Evolutionary conservation across 345 rosid species (phyloP).

Genomic region (Aegle marmelos): DNA sequence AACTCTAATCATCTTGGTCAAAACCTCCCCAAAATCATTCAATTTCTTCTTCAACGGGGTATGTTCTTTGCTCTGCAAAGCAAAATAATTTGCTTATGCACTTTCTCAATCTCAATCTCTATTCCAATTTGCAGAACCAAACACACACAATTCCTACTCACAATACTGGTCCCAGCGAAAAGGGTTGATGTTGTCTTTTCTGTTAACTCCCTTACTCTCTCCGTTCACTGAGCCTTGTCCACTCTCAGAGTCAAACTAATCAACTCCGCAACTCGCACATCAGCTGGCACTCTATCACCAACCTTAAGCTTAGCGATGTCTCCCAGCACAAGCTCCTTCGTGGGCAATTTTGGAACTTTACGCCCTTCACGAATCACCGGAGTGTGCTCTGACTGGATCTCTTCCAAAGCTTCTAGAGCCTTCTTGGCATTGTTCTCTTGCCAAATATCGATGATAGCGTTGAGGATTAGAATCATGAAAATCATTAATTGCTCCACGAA

Average conservation of each 20-base stretch:
- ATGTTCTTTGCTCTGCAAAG: constrained; percentile 54
- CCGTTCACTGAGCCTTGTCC: constrained; percentile 72
- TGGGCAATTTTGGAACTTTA: constrained; percentile 32
- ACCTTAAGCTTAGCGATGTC: constrained; percentile 66
- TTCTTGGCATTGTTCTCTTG: constrained; percentile 74
- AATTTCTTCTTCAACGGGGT: constrained; percentile 71
- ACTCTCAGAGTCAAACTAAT: constrained; percentile 57
- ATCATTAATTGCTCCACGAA: constrained; percentile 74
- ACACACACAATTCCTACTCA: constrained; percentile 57
- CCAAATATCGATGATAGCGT: constrained; percentile 66
- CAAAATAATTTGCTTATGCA: constrained; percentile 60
- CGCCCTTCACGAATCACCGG: constrained; percentile 48
- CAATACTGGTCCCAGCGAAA: constrained; percentile 67
- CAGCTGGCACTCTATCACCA: constrained; percentile 73
- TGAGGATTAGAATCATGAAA: constrained; percentile 61
- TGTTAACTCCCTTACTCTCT: constrained; percentile 65
- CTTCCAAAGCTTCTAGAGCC: constrained; percentile 65
- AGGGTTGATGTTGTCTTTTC: constrained; percentile 41
- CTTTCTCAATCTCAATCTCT: constrained; percentile 66
- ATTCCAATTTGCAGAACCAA: constrained; percentile 63
- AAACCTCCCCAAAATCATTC: constrained; percentile 59
- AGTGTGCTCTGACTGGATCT: constrained; percentile 70
- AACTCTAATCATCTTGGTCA: constrained; percentile 56
- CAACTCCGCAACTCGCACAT: constrained; percentile 55
- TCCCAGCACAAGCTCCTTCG: constrained; percentile 63